Percentiles rank a stretch among this genome's conserved stretches.
Conservation (phyloP, 2,329 filamentous ascomycete genomes). For the Chalaropsis ovoidea region DNA sequence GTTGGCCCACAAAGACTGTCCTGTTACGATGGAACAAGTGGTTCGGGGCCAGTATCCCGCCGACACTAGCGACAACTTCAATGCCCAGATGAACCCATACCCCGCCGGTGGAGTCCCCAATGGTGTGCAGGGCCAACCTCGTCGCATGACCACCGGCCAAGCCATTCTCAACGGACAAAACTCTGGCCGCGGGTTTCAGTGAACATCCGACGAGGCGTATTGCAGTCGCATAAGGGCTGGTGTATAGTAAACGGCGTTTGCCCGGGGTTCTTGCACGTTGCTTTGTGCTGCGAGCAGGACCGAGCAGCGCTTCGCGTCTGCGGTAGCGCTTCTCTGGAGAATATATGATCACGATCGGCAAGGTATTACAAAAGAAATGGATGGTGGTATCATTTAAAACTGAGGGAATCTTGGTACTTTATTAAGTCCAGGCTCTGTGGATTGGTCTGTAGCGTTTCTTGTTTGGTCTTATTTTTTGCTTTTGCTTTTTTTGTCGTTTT, state of each 20-base stretch:
- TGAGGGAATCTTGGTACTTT: slow-evolving; percentile 17
- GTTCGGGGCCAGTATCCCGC: slow-evolving; percentile 40
- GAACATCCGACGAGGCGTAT: neutral
- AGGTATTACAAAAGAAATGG: slow-evolving; percentile 19
- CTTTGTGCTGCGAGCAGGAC: neutral
- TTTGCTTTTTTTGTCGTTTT: neutral
- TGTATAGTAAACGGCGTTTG: neutral
- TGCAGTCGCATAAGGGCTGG: neutral
- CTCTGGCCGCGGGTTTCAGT: slow-evolving; percentile 17
- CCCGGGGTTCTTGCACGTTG: neutral
- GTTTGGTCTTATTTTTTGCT: slow-evolving; percentile 1
- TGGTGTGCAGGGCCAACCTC: slow-evolving; percentile 11
- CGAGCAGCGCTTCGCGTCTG: neutral
- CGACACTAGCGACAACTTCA: slow-evolving; percentile 44
- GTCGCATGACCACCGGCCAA: slow-evolving; percentile 23
- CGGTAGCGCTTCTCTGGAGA: neutral
- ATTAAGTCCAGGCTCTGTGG: slow-evolving; percentile 21
- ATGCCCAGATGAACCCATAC: slow-evolving; percentile 50
- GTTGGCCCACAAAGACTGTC: slow-evolving; percentile 91
- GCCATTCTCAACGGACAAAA: slow-evolving; percentile 22
- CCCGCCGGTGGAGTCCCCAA: slow-evolving; percentile 13
- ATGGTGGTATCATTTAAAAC: slow-evolving; percentile 17
- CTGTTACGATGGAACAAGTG: slow-evolving; percentile 73
- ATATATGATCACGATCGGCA: slow-evolving; percentile 17
- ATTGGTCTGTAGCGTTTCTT: slow-evolving; percentile 22